These are phyloP conservation scores for Boehmeria nivea DNA, from an alignment of 306 rosid species.

Conservation along the genomic window DNA sequence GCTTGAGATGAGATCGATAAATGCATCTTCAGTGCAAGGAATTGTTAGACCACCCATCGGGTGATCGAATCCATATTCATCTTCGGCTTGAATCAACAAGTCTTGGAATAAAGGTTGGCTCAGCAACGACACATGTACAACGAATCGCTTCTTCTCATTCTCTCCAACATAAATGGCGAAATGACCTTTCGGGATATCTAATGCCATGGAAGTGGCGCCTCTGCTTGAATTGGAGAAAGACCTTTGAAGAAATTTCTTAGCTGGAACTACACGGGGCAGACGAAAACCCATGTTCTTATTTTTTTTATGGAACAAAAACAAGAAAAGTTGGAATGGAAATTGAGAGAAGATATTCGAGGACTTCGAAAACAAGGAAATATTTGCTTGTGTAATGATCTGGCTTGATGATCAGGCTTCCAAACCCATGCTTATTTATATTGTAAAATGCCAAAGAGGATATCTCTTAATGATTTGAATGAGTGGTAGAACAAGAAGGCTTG, in stretches of 20 bases:
- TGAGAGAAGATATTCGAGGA: too few species aligned
- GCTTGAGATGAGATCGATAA: background rate
- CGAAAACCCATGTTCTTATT: background rate
- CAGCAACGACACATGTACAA: background rate
- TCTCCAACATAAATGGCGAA: conserved; percentile 9
- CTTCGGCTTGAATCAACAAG: background rate
- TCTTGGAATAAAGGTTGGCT: background rate
- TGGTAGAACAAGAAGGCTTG: too few species aligned
- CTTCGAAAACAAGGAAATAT: too few species aligned
- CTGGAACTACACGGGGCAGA: background rate
- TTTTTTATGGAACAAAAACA: background rate
- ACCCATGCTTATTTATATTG: background rate
- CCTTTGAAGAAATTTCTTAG: background rate
- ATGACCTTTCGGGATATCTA: conserved; percentile 10
- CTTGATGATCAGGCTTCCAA: background rate
- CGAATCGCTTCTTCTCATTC: background rate
- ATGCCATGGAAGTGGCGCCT: conserved; percentile 1
- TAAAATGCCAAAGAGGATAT: background rate
- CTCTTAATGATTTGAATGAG: background rate
- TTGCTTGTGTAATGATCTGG: background rate
- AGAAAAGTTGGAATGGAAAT: background rate
- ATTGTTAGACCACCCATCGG: background rate
- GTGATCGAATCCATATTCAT: background rate
- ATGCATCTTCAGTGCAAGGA: background rate
- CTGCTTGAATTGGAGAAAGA: background rate